Percentiles rank a stretch among this genome's conserved stretches.
These are phyloP conservation scores for Brassica juncea DNA, from an alignment of 345 rosid species.

Conservation along the genomic window DNA sequence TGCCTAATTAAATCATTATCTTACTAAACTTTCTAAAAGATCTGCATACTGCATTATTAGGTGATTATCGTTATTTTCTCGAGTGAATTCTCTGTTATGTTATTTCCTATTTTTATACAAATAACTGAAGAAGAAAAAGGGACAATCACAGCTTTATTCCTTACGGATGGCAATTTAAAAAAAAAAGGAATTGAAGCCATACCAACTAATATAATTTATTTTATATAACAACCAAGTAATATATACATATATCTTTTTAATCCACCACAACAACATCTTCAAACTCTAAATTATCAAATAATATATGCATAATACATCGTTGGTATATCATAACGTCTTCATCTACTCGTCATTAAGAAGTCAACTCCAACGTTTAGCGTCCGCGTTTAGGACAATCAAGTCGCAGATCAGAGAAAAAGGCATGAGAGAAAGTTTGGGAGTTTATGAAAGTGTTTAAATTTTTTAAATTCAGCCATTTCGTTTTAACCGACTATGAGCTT, in stretches of 20 bases:
- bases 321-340: conserved; percentile 3
- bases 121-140: neutral
- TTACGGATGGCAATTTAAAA: neutral
- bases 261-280: neutral
- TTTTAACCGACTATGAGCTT: conserved; percentile 25
- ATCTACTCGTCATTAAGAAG: conserved; percentile 21
- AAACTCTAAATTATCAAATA: neutral
- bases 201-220: neutral
- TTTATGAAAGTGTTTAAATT: neutral
- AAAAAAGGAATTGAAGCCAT: neutral
- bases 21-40: too few relatives aligned
- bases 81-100: neutral
- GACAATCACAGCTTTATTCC: neutral
- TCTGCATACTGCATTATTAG: too few relatives aligned
- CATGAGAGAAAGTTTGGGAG: conserved; percentile 4
- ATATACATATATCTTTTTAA: neutral
- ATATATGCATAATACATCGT: neutral
- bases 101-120: neutral
- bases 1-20: neutral
- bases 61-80: neutral
- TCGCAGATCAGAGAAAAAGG: conserved; percentile 4
- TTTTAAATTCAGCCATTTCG: conserved; percentile 11
- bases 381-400: conserved; percentile 7
- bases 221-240: conserved; percentile 21
- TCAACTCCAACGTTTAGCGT: conserved; percentile 31